Evolutionary conservation across 106 monocot species (phyloP).

Genomic region (Vanilla planifolia): DNA sequence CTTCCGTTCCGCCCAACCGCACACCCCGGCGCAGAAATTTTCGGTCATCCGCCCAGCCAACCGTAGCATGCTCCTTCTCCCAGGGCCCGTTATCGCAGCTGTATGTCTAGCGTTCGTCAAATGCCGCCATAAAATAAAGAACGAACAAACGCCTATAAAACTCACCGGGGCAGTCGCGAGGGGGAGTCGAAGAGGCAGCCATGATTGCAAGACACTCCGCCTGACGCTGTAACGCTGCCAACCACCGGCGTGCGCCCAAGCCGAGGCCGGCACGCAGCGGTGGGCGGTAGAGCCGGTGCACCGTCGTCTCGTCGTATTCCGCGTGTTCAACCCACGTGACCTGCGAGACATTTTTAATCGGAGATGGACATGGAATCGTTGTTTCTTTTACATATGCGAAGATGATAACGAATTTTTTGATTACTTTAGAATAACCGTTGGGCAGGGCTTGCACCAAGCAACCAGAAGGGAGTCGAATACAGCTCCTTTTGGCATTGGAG

Average conservation of each 20-base stretch:
- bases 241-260: constrained; percentile 2
- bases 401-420: background rate
- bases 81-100: constrained; percentile 1
- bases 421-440: constrained; percentile 75
- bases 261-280: constrained; percentile 1
- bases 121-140: background rate
- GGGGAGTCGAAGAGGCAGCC: background rate
- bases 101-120: background rate
- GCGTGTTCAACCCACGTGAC: constrained; percentile 10
- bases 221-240: background rate
- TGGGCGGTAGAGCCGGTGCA: constrained; percentile 7
- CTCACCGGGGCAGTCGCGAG: background rate
- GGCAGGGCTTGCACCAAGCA: constrained; percentile 64
- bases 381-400: background rate
- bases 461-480: constrained; percentile 64
- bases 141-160: background rate
- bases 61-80: constrained; percentile 2
- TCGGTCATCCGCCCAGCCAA: constrained; percentile 7
- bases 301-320: constrained; percentile 7
- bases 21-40: constrained; percentile 67
- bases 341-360: background rate
- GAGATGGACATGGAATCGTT: background rate
- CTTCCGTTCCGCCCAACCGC: constrained; percentile 38
- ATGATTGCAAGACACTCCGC: background rate
- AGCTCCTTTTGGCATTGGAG: constrained; percentile 9